These are phyloP conservation scores for Chytriomyces hyalinus DNA, from an alignment of 192 early-diverging fungal species.

Conservation along the genomic window DNA sequence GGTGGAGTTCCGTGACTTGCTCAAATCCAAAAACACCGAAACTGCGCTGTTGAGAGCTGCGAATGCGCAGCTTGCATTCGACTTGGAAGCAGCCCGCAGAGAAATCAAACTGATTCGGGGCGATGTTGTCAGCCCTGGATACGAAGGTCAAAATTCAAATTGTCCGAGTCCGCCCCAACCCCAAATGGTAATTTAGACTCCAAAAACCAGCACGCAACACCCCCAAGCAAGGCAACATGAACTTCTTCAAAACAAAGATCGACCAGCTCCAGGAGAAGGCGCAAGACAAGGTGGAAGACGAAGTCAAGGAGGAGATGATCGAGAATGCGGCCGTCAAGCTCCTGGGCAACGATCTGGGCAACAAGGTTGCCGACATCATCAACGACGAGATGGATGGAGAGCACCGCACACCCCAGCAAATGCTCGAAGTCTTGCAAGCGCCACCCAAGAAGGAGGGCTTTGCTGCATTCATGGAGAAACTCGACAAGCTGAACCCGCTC, in stretches of 20 bases:
- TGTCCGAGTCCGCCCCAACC: neutral
- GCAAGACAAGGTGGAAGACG: neutral
- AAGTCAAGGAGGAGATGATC: slow-evolving; percentile 5
- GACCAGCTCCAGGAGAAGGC: neutral
- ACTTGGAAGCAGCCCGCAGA: neutral
- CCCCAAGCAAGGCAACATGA: neutral
- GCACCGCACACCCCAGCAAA: neutral
- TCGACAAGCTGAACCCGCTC: neutral
- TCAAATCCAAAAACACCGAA: neutral
- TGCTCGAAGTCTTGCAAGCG: neutral
- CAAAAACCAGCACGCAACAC: neutral
- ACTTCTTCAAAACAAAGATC: neutral
- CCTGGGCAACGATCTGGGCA: slow-evolving; percentile 3
- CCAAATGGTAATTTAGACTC: neutral
- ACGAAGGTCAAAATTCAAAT: neutral
- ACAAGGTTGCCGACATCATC: neutral
- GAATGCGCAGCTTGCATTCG: neutral
- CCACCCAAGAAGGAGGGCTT: slow-evolving; percentile 15
- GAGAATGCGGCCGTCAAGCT: neutral
- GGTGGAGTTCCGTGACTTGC: neutral
- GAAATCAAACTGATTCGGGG: neutral
- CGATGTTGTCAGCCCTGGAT: neutral
- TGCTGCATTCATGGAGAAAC: slow-evolving; percentile 1
- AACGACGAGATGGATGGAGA: neutral
- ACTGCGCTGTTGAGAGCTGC: neutral